Conservation (phyloP, 2,329 filamentous ascomycete genomes). For the Cryphonectria radicalis region DNA sequence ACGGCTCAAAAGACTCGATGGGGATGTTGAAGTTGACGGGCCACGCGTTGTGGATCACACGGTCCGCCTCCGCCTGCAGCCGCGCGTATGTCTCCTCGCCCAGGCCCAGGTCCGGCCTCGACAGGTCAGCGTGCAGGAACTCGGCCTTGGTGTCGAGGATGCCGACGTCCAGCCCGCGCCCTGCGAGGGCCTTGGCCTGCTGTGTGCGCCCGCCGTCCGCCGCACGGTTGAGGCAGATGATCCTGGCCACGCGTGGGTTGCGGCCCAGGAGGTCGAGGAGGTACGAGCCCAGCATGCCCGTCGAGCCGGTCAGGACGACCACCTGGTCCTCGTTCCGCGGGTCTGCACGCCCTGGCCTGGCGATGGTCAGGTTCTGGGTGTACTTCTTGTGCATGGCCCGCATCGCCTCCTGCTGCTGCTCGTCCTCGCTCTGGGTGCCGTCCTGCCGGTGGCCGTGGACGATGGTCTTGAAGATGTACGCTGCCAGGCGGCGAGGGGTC, state of each 20-base stretch:
- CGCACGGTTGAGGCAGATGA: constrained; percentile 51
- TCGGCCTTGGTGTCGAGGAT: constrained; percentile 44
- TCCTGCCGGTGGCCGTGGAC: constrained; percentile 12
- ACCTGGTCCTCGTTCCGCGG: constrained; percentile 33
- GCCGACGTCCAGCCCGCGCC: constrained; percentile 41
- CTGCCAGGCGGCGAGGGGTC: constrained; percentile 36
- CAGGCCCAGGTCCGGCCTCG: constrained; percentile 51
- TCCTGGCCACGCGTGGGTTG: constrained; percentile 42
- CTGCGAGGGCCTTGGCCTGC: constrained; percentile 41
- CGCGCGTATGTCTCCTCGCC: constrained; percentile 39
- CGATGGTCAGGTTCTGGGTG: constrained; percentile 35
- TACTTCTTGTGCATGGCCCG: constrained; percentile 36
- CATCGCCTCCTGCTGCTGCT: constrained; percentile 28
- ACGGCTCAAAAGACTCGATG: constrained; percentile 50
- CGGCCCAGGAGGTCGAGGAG: constrained; percentile 42
- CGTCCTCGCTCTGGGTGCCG: constrained; percentile 25
- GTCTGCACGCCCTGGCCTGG: constrained; percentile 32
- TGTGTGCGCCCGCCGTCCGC: constrained; percentile 44
- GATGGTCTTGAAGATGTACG: constrained; percentile 29
- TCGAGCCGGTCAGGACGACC: constrained; percentile 46
- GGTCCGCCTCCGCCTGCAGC: constrained; percentile 44
- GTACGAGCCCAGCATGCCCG: constrained; percentile 46
- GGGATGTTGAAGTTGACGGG: constrained; percentile 54
- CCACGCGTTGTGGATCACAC: constrained; percentile 53
- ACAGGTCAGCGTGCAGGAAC: constrained; percentile 53